Evolutionary conservation across 768 basidiomycete genomes (phyloP), one percentile per base, ranked within the genome.

Genomic region (Macrolepiota dolichaula): DNA sequence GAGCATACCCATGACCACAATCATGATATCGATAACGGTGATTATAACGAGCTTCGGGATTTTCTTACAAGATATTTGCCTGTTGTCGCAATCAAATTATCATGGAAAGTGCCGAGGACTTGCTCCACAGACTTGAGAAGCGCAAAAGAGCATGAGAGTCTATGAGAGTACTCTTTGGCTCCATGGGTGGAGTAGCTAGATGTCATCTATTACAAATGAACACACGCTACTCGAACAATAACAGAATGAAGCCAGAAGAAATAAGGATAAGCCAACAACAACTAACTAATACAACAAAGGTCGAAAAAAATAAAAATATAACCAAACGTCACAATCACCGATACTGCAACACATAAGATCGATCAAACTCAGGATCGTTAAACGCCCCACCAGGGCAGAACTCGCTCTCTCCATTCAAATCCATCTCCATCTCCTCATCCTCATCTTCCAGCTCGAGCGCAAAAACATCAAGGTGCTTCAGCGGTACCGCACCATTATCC

Each of bases 291-390:
- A 53, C 51, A 53, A 60, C 59, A 52, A 37, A 3, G 19, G 11
- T 4, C 24, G 25, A 44, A 55, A 29, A 44, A 55, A 29, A 25
- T 22, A 29, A 15, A 27, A 47, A 50, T 13, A 5, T 4, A 10
- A 7, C 11, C 27, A n/a, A 32, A 19, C 0, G 37, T 50, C 10
- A 9, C 25, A 4, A 47, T 46, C 51, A 60, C 27, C 59, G 59
- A 42, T 60, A 53, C 51, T 60, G 59, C 25, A 63, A 56, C 55
- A 10, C 42, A 65, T 72, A 71, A 50, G 68, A 71, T 2, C 71
- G 69, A 65, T 77, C 76, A 49, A 76, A 77, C 13, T 66, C 63
- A 4, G 73, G 71, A 62, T 77, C 76, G 55, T 77, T 73, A 55
- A 77, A 76, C 2, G 59, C 70, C 6, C 76, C 76, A 42, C 76